Evolutionary conservation across 23 red algal genomes (phyloP).

Genomic region (Chondrus crispus): DNA sequence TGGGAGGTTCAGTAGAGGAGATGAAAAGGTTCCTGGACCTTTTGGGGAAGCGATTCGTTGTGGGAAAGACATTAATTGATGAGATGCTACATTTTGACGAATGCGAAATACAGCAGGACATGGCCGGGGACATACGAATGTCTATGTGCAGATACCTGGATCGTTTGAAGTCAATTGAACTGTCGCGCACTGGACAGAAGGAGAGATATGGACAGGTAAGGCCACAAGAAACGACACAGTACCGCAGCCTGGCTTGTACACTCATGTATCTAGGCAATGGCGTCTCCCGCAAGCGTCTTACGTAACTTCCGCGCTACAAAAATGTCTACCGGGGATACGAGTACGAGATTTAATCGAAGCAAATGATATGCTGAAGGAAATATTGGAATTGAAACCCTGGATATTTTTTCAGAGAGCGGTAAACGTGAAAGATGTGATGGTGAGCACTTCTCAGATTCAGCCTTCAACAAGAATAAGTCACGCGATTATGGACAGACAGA

Average conservation of each 20-base stretch:
- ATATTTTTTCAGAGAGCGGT: not conserved
- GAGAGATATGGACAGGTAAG: too few species aligned
- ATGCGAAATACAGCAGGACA: too few species aligned
- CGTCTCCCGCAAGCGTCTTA: slow-evolving; percentile 28
- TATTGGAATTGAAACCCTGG: not conserved
- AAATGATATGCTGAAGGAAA: slow-evolving; percentile 2
- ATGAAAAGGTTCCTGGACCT: not conserved
- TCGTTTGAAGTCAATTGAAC: too few species aligned
- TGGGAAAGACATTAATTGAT: too few species aligned
- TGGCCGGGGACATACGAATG: too few species aligned
- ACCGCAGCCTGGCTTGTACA: too few species aligned
- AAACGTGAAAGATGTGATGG: not conserved
- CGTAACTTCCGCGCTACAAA: slow-evolving; percentile 9
- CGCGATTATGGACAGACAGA: not conserved
- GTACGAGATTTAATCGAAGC: not conserved
- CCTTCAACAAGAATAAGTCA: not conserved
- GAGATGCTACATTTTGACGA: too few species aligned
- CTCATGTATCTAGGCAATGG: too few species aligned
- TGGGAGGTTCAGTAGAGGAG: not conserved
- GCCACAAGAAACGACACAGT: too few species aligned
- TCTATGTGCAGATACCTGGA: too few species aligned
- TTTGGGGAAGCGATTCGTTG: not conserved
- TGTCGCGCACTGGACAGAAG: too few species aligned
- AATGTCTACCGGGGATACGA: not conserved
- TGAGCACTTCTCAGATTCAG: not conserved